Percentiles rank a stretch among this genome's conserved stretches.
These are phyloP conservation scores for Picea abies DNA, from an alignment of 83 land plant species.

Conservation along the genomic window DNA sequence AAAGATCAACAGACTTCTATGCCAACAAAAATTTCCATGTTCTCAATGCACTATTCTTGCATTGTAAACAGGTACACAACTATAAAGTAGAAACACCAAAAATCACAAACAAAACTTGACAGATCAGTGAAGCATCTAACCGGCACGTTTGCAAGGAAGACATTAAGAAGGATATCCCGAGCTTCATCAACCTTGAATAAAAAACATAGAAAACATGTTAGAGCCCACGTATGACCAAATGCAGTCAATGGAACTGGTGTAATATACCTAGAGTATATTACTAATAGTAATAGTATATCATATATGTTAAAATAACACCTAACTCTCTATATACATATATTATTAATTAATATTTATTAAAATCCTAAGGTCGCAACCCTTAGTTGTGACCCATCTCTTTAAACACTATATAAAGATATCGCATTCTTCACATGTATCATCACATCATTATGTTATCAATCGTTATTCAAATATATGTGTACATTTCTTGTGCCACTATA, in stretches of 20 bases:
- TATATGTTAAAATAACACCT: too few species aligned
- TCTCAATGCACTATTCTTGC: neutral
- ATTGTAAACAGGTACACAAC: neutral
- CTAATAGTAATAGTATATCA: too few species aligned
- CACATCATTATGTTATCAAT: too few species aligned
- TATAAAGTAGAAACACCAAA: neutral
- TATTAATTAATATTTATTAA: too few species aligned
- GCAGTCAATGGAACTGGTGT: neutral
- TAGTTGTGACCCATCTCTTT: too few species aligned
- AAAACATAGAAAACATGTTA: neutral
- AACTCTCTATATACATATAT: too few species aligned
- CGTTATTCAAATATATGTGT: too few species aligned
- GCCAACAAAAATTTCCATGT: neutral
- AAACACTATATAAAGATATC: too few species aligned
- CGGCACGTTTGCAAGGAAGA: conserved; percentile 88
- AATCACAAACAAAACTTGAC: neutral
- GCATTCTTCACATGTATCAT: too few species aligned
- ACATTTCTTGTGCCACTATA: too few species aligned
- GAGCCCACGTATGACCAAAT: neutral
- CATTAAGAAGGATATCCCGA: conserved; percentile 71
- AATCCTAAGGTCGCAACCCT: too few species aligned
- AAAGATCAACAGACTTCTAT: neutral
- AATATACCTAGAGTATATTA: too few species aligned
- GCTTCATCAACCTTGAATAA: conserved; percentile 63
- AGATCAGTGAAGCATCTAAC: conserved; percentile 36